These are phyloP conservation scores for Eimeria sp. DNA, from an alignment of 169 alveolate species.

Conservation along the genomic window DNA sequence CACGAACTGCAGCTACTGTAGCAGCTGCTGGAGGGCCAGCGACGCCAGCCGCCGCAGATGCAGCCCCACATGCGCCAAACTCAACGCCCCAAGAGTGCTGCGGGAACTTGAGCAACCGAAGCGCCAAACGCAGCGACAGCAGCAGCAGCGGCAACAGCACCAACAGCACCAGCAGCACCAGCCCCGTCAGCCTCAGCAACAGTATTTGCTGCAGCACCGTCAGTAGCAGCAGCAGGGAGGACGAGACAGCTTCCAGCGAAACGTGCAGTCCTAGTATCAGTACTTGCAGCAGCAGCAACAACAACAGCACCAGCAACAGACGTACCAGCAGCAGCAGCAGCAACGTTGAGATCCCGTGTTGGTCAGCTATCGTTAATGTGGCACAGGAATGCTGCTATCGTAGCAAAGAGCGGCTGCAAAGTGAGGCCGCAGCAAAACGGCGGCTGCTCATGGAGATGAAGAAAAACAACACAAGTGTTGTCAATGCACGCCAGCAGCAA, in stretches of 20 bases:
- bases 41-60: no score
- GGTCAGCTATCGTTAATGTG: background rate
- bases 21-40: no score
- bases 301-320: background rate
- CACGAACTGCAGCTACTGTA: no score
- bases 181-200: constrained; percentile 20
- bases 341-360: background rate
- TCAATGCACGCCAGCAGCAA: constrained; percentile 27
- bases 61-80: no score
- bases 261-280: background rate
- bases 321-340: constrained; percentile 50
- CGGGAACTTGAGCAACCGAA: no score
- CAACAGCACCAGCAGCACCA: constrained; percentile 15
- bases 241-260: background rate
- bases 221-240: constrained; percentile 11
- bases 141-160: constrained; percentile 15
- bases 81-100: no score
- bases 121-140: background rate
- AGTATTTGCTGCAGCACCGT: background rate
- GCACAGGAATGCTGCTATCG: constrained; percentile 21
- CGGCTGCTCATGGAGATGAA: background rate
- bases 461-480: background rate
- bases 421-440: background rate
- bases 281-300: background rate
- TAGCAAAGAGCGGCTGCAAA: constrained; percentile 13